Evolutionary conservation across 805 yeast species (phyloP), one percentile per base, ranked within the genome.

Genomic region (Candida glaebosa): DNA sequence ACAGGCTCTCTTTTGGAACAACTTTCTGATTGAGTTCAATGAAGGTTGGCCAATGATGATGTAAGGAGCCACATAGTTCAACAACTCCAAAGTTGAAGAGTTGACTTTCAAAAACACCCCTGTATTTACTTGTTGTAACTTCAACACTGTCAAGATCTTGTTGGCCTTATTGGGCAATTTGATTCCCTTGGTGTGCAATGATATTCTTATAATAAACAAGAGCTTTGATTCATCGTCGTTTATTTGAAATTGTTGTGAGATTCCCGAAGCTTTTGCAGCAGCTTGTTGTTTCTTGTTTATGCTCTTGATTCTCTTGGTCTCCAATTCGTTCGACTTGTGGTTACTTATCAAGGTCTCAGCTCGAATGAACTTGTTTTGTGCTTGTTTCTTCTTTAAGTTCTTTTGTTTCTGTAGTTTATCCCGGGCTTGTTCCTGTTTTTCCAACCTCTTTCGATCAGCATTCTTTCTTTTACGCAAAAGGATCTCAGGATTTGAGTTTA

Each of bases 391-490:
- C 48, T 70, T 73, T 58, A 68, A 69, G 40, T 53, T 58, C 45
- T 71, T 64, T 47, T 67, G 70, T 37, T 67, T 72, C 41, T 71
- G 72, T 33, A 65, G 68, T 60, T 75, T 78, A 52, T 69, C 64
- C 47, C 71, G 71, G 12, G 82, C 81, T 41, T 73, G 73, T 49
- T 82, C 85, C 60, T 84, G 91, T 56, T 82, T 85, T 60, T 82
- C 86, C 40, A 84, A 53, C 60, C 89, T 76, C 50, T 81, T 69
- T 60, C 84, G 71, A 60, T 85, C 91, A 45, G 83, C 84, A 57
- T 83, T 78, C 69, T 84, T 86, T 66, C 95, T 79, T 69, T 85
- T 86, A 57, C 81, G 79, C 47, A 86, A 73, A 51, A 86, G 77
- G 42, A 86, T 73, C 61, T 86, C 93, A 30, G 93, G 91, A 57